These are phyloP conservation scores for Pichia sp. DNA, from an alignment of 1,139 yeast genomes.

Conservation along the genomic window DNA sequence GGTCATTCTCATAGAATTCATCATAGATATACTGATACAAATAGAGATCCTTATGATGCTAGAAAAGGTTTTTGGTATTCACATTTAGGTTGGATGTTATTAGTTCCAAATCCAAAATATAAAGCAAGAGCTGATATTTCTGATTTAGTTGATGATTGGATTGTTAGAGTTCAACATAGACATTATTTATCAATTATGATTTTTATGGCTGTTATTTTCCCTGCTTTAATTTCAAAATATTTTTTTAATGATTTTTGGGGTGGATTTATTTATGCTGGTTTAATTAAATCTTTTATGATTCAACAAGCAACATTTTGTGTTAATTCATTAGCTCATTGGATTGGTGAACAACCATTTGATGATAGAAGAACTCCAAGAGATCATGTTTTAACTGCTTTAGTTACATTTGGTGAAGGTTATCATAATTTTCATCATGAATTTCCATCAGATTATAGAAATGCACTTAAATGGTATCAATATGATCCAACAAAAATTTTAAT, in stretches of 20 bases:
- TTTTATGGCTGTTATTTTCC: constrained; percentile 63
- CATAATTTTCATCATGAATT: constrained; percentile 99
- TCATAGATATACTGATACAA: constrained; percentile 95
- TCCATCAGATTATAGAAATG: constrained; percentile 97
- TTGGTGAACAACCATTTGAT: constrained; percentile 96
- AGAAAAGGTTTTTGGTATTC: constrained; percentile 93
- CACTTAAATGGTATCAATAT: constrained; percentile 96
- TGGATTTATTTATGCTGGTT: constrained; percentile 88
- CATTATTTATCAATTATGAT: constrained; percentile 72
- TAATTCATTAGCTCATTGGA: constrained; percentile 97
- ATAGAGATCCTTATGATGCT: constrained; percentile 96
- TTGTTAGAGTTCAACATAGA: constrained; percentile 89
- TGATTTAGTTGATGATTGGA: constrained; percentile 84
- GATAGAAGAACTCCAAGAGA: constrained; percentile 98
- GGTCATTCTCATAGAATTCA: constrained; percentile 95
- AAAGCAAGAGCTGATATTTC: constrained; percentile 96
- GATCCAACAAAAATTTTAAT: constrained; percentile 91
- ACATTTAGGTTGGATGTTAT: constrained; percentile 97
- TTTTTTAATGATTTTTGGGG: constrained; percentile 90
- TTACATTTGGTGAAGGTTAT: constrained; percentile 97
- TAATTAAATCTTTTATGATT: constrained; percentile 72
- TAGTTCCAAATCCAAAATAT: constrained; percentile 87
- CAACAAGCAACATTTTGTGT: constrained; percentile 99
- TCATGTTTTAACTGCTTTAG: constrained; percentile 88
- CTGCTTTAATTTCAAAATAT: constrained; percentile 69